These are phyloP conservation scores for Euryodendron excelsum DNA, from an alignment of 148 eudicot species.

Conservation along the genomic window DNA sequence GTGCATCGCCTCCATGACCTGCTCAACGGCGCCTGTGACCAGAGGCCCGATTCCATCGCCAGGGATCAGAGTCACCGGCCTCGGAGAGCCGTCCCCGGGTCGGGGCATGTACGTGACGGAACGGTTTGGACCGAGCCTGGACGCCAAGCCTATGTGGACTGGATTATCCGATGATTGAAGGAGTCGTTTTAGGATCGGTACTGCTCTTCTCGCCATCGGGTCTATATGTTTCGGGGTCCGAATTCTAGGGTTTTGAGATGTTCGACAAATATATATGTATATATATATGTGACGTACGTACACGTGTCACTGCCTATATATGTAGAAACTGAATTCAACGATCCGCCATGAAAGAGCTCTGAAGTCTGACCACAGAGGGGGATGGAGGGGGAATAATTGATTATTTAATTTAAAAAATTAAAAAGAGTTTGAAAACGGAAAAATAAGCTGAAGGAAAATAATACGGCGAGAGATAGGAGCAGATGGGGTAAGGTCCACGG, in stretches of 20 bases:
- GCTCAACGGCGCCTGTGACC: slow-evolving; percentile 40
- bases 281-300: background rate
- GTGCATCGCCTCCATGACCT: slow-evolving; percentile 49
- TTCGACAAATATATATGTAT: background rate
- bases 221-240: too few species aligned
- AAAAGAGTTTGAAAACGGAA: too few species aligned
- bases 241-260: background rate
- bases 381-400: background rate
- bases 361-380: background rate
- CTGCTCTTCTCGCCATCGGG: slow-evolving; percentile 33
- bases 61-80: slow-evolving; percentile 37
- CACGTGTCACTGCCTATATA: too few species aligned
- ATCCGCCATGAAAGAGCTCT: background rate
- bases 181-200: slow-evolving; percentile 23
- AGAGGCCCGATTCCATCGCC: slow-evolving; percentile 48
- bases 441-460: too few species aligned
- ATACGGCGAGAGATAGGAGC: too few species aligned
- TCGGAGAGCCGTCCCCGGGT: slow-evolving; percentile 41
- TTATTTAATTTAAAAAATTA: background rate
- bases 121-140: slow-evolving; percentile 1
- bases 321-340: too few species aligned
- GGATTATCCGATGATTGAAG: background rate
- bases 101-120: slow-evolving; percentile 45
- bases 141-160: background rate
- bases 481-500: too few species aligned